Conservation (phyloP, 805 yeast genomes). For the Phaffomyces antillensis region DNA sequence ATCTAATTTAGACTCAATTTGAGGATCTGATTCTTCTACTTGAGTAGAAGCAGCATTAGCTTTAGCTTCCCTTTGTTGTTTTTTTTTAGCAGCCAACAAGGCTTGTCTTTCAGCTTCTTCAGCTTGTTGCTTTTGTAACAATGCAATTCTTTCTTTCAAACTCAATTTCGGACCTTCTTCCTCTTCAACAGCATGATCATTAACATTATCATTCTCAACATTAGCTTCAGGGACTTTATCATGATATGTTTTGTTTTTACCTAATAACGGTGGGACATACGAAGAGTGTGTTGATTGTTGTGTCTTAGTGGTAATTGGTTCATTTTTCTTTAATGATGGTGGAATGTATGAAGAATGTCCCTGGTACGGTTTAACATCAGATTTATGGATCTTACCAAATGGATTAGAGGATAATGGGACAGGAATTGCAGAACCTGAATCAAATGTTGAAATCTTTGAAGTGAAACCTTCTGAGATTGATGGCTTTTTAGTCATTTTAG, state of each 20-base stretch:
- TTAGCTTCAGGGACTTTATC: slow-evolving; percentile 15
- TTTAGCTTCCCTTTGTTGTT: slow-evolving; percentile 37
- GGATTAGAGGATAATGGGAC: slow-evolving; percentile 3
- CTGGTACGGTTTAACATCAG: slow-evolving; percentile 14
- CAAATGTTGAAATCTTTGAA: slow-evolving; percentile 10
- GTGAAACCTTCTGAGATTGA: slow-evolving; percentile 4
- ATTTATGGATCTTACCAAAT: slow-evolving; percentile 1
- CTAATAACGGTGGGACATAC: slow-evolving; percentile 22
- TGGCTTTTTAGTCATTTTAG: neutral
- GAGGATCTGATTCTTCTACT: neutral
- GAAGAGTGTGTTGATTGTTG: slow-evolving; percentile 19
- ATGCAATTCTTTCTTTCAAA: slow-evolving; percentile 77
- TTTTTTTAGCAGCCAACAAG: slow-evolving; percentile 47
- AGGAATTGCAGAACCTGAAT: slow-evolving; percentile 7
- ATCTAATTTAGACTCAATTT: slow-evolving; percentile 14
- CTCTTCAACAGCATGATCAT: slow-evolving; percentile 30
- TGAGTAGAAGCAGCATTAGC: neutral
- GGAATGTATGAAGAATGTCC: slow-evolving; percentile 25
- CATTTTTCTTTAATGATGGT: slow-evolving; percentile 16
- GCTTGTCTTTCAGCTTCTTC: slow-evolving; percentile 74
- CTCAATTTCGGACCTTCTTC: slow-evolving; percentile 70
- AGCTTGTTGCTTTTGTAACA: slow-evolving; percentile 73
- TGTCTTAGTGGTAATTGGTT: neutral
- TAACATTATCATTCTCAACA: slow-evolving; percentile 23
- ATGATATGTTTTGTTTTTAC: neutral